Percentiles rank a stretch among this genome's conserved stretches.
Conservation (phyloP, 495 filamentous ascomycete genomes). For the Bryoglossum gracile region DNA sequence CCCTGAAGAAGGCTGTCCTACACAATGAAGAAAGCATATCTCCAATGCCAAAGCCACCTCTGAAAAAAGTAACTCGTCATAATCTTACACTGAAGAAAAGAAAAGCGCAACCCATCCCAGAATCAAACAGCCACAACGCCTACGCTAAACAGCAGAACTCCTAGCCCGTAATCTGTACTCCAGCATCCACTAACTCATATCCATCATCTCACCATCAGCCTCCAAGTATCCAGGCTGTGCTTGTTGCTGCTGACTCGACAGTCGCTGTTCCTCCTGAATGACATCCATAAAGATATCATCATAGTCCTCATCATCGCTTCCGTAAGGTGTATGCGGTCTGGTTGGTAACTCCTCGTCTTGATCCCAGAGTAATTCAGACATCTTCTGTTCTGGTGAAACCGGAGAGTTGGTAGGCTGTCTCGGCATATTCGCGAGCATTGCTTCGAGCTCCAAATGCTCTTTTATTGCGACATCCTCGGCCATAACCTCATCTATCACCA, state of each 20-base stretch:
- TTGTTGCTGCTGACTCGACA: constrained; percentile 9
- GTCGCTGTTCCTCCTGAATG: constrained; percentile 31
- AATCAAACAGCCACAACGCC: constrained; percentile 16
- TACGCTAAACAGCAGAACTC: constrained; percentile 14
- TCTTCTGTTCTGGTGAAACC: not conserved
- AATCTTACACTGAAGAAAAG: not conserved
- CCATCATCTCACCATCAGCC: constrained; percentile 20
- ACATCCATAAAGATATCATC: constrained; percentile 53
- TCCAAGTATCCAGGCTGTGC: constrained; percentile 12
- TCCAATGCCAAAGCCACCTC: constrained; percentile 18
- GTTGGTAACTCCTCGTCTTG: too few relatives aligned
- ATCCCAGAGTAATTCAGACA: not conserved
- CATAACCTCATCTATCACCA: constrained; percentile 27
- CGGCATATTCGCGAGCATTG: constrained; percentile 27
- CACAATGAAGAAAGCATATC: constrained; percentile 53
- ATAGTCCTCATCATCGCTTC: constrained; percentile 42
- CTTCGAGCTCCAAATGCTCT: constrained; percentile 53
- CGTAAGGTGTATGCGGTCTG: constrained; percentile 20
- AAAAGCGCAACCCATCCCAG: constrained; percentile 3
- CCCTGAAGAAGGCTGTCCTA: constrained; percentile 63
- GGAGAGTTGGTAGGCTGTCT: too few relatives aligned
- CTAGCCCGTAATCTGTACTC: not conserved
- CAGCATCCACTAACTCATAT: constrained; percentile 16
- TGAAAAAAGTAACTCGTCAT: not conserved
- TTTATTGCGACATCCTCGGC: constrained; percentile 40